Base-by-base conservation (phyloP, 1,284 basidiomycete species). In the Schizopora paradoxa region DNA sequence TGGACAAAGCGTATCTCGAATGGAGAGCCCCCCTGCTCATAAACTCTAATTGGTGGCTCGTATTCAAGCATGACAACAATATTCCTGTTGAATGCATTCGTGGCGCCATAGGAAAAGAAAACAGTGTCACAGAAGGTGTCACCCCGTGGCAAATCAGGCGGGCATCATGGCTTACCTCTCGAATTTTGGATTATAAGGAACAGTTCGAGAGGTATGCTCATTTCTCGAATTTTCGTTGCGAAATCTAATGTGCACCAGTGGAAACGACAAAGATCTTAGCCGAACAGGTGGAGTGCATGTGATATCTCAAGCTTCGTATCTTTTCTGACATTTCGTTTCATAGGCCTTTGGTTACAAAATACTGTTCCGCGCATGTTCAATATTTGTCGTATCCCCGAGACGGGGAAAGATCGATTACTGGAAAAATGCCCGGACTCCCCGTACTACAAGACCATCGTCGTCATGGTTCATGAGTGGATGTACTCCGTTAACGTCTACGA, bases 11-110 rank as follows among this genome's bases (percentile, higher is more conserved):
- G 0, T 99, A 98, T 66, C 82, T 91, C 51, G 87, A 92, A 65
- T 91, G 86, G 83, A 79, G 94, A 36, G 79, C 80, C 1, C 91
- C 95, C 0, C 70, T 98, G 25, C 72, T 91, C 48, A 68, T 99
- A 58, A 90, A 98, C 66, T 95, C 92, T 6, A 97, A 98, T 61
- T 98, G 94, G 94, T 98, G 94, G 94, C 72, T 97, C 35, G 74
- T 91, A n/a, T 89, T 94, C 61, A 64, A 68, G 33, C 76, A 89
- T 51, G 83, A 87, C 52, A 58, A 66, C 1, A 66, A 58, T 19
- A 68, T 86, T 14, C 79, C 81, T 1, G 56, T 60, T 6, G 57
- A 65, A 10, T 72, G 74, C 1, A 61, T 74, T 19, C 60, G 58
- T 1, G 66, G 54, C 53, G 29, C 62, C 53, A 60, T 62, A 49